These are phyloP conservation scores for Mimosa pudica DNA, from an alignment of 306 rosid genomes.

Conservation along the genomic window DNA sequence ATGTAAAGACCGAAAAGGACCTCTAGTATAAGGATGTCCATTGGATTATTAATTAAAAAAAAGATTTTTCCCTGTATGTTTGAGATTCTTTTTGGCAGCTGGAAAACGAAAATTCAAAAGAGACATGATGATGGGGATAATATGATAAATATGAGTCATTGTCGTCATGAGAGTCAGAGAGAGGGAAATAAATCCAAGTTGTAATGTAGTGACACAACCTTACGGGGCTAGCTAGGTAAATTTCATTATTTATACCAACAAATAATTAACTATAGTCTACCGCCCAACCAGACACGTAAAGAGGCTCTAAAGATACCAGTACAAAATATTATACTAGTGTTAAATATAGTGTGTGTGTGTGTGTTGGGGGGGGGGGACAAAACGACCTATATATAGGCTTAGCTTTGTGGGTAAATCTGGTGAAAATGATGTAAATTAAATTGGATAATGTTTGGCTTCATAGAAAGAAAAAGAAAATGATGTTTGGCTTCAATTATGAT, in stretches of 20 bases:
- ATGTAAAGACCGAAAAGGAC: constrained; percentile 47
- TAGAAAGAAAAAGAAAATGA: background rate
- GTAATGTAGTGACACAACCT: constrained; percentile 6
- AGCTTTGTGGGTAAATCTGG: background rate
- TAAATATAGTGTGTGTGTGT: background rate
- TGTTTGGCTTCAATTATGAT: background rate
- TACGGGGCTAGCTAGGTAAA: constrained; percentile 6
- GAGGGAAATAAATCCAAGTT: constrained; percentile 39
- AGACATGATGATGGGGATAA: constrained; percentile 19
- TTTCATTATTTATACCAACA: background rate
- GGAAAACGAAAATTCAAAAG: constrained; percentile 13
- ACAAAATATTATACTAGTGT: background rate
- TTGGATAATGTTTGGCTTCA: background rate
- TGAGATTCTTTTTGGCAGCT: background rate
- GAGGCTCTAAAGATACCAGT: background rate
- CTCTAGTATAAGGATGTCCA: constrained; percentile 6
- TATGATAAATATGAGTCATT: constrained; percentile 43
- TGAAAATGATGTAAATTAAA: background rate
- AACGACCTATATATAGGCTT: background rate
- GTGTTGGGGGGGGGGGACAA: background rate
- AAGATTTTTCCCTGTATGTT: background rate
- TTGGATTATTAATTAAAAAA: background rate
- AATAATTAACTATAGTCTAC: background rate
- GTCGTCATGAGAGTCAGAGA: constrained; percentile 50
- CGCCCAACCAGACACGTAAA: background rate